Conservation (phyloP, 345 rosid species). For the Citrus reticulata region DNA sequence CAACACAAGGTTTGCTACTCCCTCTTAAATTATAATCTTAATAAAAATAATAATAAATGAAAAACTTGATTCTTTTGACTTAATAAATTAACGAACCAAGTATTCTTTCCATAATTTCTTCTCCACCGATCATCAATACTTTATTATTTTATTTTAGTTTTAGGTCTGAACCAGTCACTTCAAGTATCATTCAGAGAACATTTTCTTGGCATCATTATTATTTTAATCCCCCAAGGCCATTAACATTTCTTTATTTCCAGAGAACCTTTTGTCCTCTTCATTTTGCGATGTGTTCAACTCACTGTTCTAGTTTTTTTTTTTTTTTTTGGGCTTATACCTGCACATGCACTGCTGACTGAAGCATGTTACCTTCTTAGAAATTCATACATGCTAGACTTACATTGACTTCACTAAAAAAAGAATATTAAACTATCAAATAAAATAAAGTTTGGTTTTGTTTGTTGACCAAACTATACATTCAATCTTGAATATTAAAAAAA, state of each 20-base stretch:
- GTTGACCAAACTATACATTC: constrained; percentile 49
- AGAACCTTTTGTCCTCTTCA: constrained; percentile 4
- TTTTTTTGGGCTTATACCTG: constrained; percentile 9
- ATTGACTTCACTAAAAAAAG: constrained; percentile 39
- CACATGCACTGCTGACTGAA: constrained; percentile 72
- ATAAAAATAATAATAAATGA: neutral
- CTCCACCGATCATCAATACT: neutral
- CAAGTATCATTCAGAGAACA: neutral
- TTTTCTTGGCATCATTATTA: neutral
- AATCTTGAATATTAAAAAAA: constrained; percentile 3
- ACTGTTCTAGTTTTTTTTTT: constrained; percentile 5
- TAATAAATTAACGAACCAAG: constrained; percentile 5
- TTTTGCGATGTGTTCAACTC: constrained; percentile 13
- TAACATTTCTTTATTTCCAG: constrained; percentile 3
- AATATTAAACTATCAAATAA: constrained; percentile 17
- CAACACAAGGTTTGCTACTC: neutral
- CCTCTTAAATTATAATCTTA: neutral
- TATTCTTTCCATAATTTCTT: constrained; percentile 8
- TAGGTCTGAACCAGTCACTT: constrained; percentile 4
- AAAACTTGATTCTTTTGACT: neutral
- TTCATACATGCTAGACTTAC: constrained; percentile 44
- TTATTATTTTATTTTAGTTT: neutral
- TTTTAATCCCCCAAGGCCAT: constrained; percentile 3
- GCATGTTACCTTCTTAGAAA: constrained; percentile 66
- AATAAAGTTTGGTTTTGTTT: constrained; percentile 27